Conservation (phyloP, 1,139 yeast genomes). For the Kurtzmaniella quercitrusa region DNA sequence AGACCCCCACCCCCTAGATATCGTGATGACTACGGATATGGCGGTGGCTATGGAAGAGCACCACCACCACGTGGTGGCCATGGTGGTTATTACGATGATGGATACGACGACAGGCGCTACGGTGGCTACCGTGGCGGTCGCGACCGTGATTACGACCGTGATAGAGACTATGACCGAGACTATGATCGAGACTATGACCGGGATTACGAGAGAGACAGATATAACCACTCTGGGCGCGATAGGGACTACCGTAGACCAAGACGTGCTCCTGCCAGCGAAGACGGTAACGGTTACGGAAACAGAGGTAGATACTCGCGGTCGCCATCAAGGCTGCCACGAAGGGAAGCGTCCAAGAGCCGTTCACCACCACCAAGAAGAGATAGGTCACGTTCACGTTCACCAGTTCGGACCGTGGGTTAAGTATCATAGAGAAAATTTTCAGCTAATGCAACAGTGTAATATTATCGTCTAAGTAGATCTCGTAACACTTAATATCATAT, state of each 20-base stretch:
- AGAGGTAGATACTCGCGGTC: constrained; percentile 35
- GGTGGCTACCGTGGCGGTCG: constrained; percentile 13
- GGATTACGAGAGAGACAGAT: constrained; percentile 6
- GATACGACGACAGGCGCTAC: constrained; percentile 15
- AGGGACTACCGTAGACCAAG: constrained; percentile 19
- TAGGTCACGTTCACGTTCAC: constrained; percentile 7
- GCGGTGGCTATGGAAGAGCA: constrained; percentile 6
- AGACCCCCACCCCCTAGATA: constrained; percentile 9
- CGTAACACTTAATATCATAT: background rate
- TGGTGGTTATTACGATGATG: constrained; percentile 20
- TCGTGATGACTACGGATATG: constrained; percentile 10
- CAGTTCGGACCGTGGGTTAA: constrained; percentile 5
- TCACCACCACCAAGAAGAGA: constrained; percentile 11
- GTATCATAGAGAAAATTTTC: background rate
- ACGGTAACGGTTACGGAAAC: constrained; percentile 10
- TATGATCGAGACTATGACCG: constrained; percentile 15
- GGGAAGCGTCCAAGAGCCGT: constrained; percentile 14
- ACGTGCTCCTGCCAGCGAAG: constrained; percentile 11
- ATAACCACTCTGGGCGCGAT: constrained; percentile 20
- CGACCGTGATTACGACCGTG: constrained; percentile 17
- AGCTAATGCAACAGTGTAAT: background rate
- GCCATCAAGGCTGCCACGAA: constrained; percentile 40
- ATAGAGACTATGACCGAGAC: constrained; percentile 16
- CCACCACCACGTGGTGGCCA: constrained; percentile 10
- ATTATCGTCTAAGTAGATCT: background rate